Base-by-base conservation (phyloP, 352 stramenopile genomes). In the Plasmopara halstedii region DNA sequence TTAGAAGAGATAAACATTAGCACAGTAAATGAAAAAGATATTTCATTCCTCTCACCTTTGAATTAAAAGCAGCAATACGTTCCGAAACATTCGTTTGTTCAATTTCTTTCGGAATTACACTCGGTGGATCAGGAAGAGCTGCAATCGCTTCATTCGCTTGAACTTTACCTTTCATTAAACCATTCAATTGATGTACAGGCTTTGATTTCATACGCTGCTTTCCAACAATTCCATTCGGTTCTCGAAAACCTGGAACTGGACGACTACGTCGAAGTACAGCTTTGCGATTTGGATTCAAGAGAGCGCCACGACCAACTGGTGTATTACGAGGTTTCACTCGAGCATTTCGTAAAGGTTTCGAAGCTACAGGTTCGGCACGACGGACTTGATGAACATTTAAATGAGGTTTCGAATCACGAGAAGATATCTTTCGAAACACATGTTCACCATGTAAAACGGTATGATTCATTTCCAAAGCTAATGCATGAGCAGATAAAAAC, bases 401-500 rank as follows among this genome's bases (percentile, higher is more conserved):
- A 1, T 19, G 48, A 17, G 54, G 53, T 37, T 58, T 47, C 6
- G 48, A 13, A 41, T 26, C 19, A 7, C 29, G 11, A 5, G 29
- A 21, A 0, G 29, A 1, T 36, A 67, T 59, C 47, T 77, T 71
- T 13, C 55, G 55, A 44, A 88, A 83, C 6, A 89, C 71, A 46
- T 87, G 56, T 33, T 87, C 65, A 13, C 77, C 77, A 45, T 89
- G 77, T 1, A 87, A 57, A 21, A 87, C 70, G 13, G 77, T 87
- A 59, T 87, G 77, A 32, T 61, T 77, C 19, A 89, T 48, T 34
- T 82, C 77, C n/a, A 77, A 62, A 3, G 58, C 58, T 20, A 87
- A 31, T 0, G 68, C 74, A 20, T 50, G 61, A 19, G 76, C 63
- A 4, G 65, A 83, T 19, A 89, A 54, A 32, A 89, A 87, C 4